A percentile compares a stretch with the other conserved stretches of the same genome.
Conservation (phyloP, 1,139 yeast species). For the Yamadazyma sp. region DNA sequence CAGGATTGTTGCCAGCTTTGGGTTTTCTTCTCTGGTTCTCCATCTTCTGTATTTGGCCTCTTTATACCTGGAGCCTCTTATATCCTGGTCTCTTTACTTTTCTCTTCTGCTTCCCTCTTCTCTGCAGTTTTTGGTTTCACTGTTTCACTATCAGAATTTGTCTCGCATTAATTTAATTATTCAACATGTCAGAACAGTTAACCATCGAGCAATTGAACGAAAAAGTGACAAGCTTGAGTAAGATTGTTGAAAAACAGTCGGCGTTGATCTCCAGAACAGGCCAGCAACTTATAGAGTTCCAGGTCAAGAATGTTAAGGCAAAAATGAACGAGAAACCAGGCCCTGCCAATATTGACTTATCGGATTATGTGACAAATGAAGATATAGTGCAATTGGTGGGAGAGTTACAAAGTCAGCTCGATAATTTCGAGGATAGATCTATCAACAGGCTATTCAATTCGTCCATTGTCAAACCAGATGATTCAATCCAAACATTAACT, state of each 20-base stretch:
- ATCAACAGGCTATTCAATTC: conserved; percentile 58
- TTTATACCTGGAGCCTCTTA: too few species aligned
- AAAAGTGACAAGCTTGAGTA: conserved; percentile 13
- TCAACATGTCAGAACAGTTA: conserved; percentile 4
- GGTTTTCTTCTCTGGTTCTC: too few species aligned
- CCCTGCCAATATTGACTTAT: conserved; percentile 40
- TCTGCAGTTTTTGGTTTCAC: too few species aligned
- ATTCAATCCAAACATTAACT: conserved; percentile 33
- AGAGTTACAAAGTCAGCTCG: conserved; percentile 86
- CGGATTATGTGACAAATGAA: conserved; percentile 73
- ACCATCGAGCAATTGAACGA: conserved; percentile 13
- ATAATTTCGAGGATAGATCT: conserved; percentile 64
- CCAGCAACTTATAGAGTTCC: conserved; percentile 68
- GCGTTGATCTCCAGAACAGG: conserved; percentile 61
- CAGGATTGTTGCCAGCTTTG: too few species aligned
- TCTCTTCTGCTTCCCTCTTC: too few species aligned
- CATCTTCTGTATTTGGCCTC: too few species aligned
- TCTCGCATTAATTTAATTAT: too few species aligned
- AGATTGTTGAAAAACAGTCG: conserved; percentile 49
- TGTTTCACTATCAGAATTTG: too few species aligned
- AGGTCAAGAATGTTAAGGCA: conserved; percentile 50
- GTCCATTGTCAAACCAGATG: conserved; percentile 16
- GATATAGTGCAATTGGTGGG: conserved; percentile 84
- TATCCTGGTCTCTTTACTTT: too few species aligned
- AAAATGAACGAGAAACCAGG: conserved; percentile 27